A percentile compares a stretch with the other conserved stretches of the same genome.
These are phyloP conservation scores for Chrysosphaeria jannelii DNA, from an alignment of 2,329 filamentous ascomycete species.

Conservation along the genomic window DNA sequence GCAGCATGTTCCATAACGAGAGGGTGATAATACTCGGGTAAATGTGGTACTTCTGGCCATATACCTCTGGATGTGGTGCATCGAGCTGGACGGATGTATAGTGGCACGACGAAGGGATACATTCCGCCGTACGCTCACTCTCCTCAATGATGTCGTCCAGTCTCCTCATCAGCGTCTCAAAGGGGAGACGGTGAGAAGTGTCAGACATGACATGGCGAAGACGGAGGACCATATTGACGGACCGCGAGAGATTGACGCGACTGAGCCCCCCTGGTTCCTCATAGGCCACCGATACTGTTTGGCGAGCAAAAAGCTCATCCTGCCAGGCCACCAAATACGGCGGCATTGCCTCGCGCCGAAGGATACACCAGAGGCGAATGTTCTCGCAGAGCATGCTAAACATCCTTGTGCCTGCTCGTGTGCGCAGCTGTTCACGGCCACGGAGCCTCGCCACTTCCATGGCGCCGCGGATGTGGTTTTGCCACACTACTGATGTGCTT, in stretches of 20 bases:
- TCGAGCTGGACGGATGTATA: slow-evolving; percentile 13
- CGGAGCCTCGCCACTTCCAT: slow-evolving; percentile 18
- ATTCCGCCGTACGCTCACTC: slow-evolving; percentile 11
- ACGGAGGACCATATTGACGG: slow-evolving; percentile 16
- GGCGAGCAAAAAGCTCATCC: slow-evolving; percentile 9
- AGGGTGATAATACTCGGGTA: slow-evolving; percentile 15
- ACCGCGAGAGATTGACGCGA: slow-evolving; percentile 13
- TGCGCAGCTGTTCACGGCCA: slow-evolving; percentile 16
- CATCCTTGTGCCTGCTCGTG: slow-evolving; percentile 16
- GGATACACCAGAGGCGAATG: slow-evolving; percentile 20
- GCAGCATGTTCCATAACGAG: slow-evolving; percentile 17
- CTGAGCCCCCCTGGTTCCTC: slow-evolving; percentile 8
- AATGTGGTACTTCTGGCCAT: slow-evolving; percentile 14
- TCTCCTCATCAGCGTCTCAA: slow-evolving; percentile 10
- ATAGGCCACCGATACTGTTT: slow-evolving; percentile 9
- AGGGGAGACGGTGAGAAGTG: slow-evolving; percentile 7
- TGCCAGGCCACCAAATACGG: slow-evolving; percentile 16
- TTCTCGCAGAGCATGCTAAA: slow-evolving; percentile 22
- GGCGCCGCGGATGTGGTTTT: slow-evolving; percentile 21
- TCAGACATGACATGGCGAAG: slow-evolving; percentile 15
- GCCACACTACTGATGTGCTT: slow-evolving; percentile 19
- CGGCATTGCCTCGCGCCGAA: slow-evolving; percentile 17
- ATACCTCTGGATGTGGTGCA: slow-evolving; percentile 12
- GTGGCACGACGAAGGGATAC: slow-evolving; percentile 12
- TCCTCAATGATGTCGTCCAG: slow-evolving; percentile 13